These are phyloP conservation scores for Venturia carpophila DNA, from an alignment of 2,329 filamentous ascomycete species.

Conservation along the genomic window DNA sequence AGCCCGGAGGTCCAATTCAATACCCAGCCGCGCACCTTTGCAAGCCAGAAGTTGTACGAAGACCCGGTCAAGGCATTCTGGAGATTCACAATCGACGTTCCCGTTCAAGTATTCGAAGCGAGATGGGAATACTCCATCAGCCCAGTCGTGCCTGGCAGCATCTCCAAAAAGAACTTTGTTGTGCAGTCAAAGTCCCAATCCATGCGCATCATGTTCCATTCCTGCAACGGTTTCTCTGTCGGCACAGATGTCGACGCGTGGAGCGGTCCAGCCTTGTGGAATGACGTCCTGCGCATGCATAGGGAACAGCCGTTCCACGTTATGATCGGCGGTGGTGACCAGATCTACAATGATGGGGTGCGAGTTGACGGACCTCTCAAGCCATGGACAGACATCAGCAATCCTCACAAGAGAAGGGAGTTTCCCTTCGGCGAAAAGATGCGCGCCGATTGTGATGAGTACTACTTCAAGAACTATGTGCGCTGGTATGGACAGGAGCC, in stretches of 20 bases:
- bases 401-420: slow-evolving; percentile 52
- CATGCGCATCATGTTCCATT: slow-evolving; percentile 63
- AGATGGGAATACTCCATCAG: slow-evolving; percentile 69
- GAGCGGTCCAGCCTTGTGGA: slow-evolving; percentile 56
- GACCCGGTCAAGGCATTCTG: slow-evolving; percentile 52
- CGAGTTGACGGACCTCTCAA: slow-evolving; percentile 74
- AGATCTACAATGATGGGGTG: slow-evolving; percentile 71
- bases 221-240: slow-evolving; percentile 61
- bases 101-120: slow-evolving; percentile 62
- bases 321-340: slow-evolving; percentile 86
- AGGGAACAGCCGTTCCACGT: slow-evolving; percentile 54
- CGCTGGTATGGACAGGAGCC: slow-evolving; percentile 62
- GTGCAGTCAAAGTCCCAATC: slow-evolving; percentile 54
- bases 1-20: background rate
- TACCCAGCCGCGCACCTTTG: slow-evolving; percentile 29
- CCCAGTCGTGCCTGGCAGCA: slow-evolving; percentile 14
- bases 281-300: slow-evolving; percentile 55
- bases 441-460: slow-evolving; percentile 52
- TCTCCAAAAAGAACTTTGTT: slow-evolving; percentile 42
- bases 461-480: slow-evolving; percentile 55
- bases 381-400: slow-evolving; percentile 53
- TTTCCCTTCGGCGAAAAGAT: slow-evolving; percentile 59
- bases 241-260: slow-evolving; percentile 56
- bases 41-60: slow-evolving; percentile 52
- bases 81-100: slow-evolving; percentile 53